phyloP scores from a whole-genome alignment of 148 eudicot species.

The Pharnaceum exiguum region DNA sequence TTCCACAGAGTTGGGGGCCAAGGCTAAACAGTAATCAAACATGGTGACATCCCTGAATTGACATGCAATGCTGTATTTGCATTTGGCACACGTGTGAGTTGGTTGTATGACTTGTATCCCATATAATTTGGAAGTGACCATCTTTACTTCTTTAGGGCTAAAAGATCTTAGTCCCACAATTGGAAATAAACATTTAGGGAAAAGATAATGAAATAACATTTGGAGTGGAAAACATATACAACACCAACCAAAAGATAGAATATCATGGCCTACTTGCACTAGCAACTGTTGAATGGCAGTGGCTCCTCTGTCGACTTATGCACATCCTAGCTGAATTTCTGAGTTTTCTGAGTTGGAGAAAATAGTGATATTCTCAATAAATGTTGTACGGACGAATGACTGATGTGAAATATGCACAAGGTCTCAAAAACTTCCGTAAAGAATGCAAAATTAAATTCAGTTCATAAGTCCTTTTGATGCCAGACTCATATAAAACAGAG shows the following conservation, averaged over 20 bases:
- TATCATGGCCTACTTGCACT: conserved; percentile 14
- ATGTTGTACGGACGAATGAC: too few species aligned
- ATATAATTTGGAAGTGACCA: conserved; percentile 1
- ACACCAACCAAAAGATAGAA: neutral
- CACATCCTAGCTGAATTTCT: neutral
- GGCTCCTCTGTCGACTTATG: neutral
- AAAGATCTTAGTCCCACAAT: neutral
- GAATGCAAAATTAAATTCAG: neutral
- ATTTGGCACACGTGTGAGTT: conserved; percentile 31
- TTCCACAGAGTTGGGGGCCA: conserved; percentile 4
- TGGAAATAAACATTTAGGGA: neutral
- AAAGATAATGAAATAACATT: neutral
- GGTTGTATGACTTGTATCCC: conserved; percentile 27
- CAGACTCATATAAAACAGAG: too few species aligned
- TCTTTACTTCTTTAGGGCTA: neutral
- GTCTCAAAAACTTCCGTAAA: neutral
- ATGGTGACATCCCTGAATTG: neutral
- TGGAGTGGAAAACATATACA: neutral
- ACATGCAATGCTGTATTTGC: neutral
- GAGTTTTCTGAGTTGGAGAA: too few species aligned
- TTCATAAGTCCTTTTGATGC: too few species aligned
- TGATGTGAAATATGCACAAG: too few species aligned
- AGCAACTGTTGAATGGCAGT: neutral
- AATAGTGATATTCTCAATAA: too few species aligned
- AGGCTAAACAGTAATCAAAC: conserved; percentile 13